Percentiles rank a stretch among this genome's conserved stretches.
Conservation (phyloP, 148 eudicot genomes). For the Vaccinium macrocarpon region DNA sequence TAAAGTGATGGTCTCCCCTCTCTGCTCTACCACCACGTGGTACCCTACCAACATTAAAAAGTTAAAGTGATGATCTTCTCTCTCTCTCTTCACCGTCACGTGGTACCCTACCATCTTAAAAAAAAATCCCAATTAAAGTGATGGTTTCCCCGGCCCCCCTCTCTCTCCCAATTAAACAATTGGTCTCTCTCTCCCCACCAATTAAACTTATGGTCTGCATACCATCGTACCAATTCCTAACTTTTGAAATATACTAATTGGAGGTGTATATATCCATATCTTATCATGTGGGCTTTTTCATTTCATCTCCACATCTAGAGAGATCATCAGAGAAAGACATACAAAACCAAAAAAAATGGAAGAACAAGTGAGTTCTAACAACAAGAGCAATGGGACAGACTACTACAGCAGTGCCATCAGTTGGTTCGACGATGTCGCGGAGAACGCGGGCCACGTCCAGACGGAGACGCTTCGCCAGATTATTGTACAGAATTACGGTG, state of each 20-base stretch:
- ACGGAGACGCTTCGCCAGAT: slow-evolving; percentile 47
- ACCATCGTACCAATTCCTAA: slow-evolving; percentile 9
- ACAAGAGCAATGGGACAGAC: slow-evolving; percentile 2
- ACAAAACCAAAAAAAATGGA: slow-evolving; percentile 11
- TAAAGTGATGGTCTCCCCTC: too few relatives aligned
- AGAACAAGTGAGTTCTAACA: background rate
- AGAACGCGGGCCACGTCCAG: slow-evolving; percentile 41
- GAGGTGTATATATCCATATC: background rate
- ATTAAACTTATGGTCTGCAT: slow-evolving; percentile 3
- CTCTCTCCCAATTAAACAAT: background rate
- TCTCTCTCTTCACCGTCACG: too few relatives aligned
- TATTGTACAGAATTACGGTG: slow-evolving; percentile 44
- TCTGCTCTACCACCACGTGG: too few relatives aligned
- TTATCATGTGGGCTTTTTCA: background rate
- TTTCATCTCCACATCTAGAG: background rate
- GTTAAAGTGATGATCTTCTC: too few relatives aligned
- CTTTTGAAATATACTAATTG: background rate
- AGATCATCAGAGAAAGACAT: background rate
- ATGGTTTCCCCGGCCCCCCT: background rate
- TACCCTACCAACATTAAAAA: too few relatives aligned
- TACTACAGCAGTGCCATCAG: slow-evolving; percentile 11
- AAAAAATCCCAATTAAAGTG: too few relatives aligned
- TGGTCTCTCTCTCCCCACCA: background rate
- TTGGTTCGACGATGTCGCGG: slow-evolving; percentile 55
- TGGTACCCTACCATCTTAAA: too few relatives aligned